These are phyloP conservation scores for Myriosclerotinia curreyana DNA, from an alignment of 2,329 filamentous ascomycete species.

Conservation along the genomic window DNA sequence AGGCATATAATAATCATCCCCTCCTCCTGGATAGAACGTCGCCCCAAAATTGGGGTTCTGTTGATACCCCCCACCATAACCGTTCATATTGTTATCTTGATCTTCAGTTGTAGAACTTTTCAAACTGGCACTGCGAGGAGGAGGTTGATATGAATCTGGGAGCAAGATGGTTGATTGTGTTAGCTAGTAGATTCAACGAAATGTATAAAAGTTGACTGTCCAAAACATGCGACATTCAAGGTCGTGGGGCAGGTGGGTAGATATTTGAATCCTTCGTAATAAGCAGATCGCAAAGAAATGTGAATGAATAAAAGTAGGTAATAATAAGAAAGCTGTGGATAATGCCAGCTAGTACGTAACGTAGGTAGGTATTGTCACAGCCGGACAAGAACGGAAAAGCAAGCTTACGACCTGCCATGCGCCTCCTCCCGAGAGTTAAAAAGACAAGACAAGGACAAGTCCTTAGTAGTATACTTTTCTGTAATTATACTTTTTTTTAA, in stretches of 20 bases:
- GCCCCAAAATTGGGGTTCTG: constrained; percentile 47
- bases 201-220: neutral
- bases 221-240: neutral
- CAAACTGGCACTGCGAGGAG: constrained; percentile 14
- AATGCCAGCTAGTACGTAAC: neutral
- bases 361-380: too few relatives aligned
- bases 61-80: constrained; percentile 23
- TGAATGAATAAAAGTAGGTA: too few relatives aligned
- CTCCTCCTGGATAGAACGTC: constrained; percentile 65
- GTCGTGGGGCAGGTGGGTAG: too few relatives aligned
- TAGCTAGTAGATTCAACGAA: neutral
- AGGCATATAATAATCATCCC: constrained; percentile 66
- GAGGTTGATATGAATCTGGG: constrained; percentile 17
- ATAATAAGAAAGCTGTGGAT: neutral
- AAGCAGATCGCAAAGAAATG: neutral
- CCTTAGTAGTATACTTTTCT: too few relatives aligned
- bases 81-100: constrained; percentile 23
- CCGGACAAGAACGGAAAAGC: neutral
- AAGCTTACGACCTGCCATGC: constrained; percentile 2
- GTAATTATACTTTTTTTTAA: too few relatives aligned
- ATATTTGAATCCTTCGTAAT: neutral
- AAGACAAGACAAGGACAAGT: neutral
- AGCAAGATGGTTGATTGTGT: neutral
- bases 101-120: constrained; percentile 1
- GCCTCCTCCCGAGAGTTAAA: neutral